Evolutionary conservation across 2,329 filamentous ascomycete genomes (phyloP), one percentile per base, ranked within the genome.

Genomic region (Ascochyta clinopodiicola): DNA sequence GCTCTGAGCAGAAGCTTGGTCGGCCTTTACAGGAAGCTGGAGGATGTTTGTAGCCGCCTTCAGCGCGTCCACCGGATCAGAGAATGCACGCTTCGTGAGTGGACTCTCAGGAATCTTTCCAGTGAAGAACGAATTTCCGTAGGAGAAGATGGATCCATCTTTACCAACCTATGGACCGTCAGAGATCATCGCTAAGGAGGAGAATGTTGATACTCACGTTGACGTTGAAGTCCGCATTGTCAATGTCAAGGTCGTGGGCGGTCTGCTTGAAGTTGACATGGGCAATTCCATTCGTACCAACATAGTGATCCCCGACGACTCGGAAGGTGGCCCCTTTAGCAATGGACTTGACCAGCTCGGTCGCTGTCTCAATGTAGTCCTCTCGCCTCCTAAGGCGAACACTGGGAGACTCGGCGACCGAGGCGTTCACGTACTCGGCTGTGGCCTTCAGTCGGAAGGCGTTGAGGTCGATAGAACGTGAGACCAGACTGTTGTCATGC

Each of bases 231-330:
- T 84, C 81, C 1, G 81, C 82, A 63, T 86, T 86, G 62, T 85
- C 84, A 56, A 86, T 80, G 57, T 86, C 84, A 29, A 86, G 67
- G 0, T 80, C 83, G 50, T 85, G 80, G 6, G 77, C 72, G 0
- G 82, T 85, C 72, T 86, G 84, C 70, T 82, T 83, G 64, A 86
- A 84, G 68, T 84, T 78, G 57, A 85, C 81, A 62, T 86, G 84
- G 1, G 76, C 76, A 54, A 86, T 75, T 4, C 83, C 82, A 52
- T 84, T 84, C 43, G 61, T 68, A 17, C 83, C 78, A 15, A 60
- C 57, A 47, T 68, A 58, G 40, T 55, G 50, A 43, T 58, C 56
- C 12, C 29, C 29, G 3, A 31, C 29, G 15, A 31, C 29, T 15
- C 29, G 29, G 29, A 31, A 31, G 29, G 29, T 31, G 29, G 29